phyloP scores from a whole-genome alignment of 164 flowering plant species.

The Tetrastigma voinierianum region DNA sequence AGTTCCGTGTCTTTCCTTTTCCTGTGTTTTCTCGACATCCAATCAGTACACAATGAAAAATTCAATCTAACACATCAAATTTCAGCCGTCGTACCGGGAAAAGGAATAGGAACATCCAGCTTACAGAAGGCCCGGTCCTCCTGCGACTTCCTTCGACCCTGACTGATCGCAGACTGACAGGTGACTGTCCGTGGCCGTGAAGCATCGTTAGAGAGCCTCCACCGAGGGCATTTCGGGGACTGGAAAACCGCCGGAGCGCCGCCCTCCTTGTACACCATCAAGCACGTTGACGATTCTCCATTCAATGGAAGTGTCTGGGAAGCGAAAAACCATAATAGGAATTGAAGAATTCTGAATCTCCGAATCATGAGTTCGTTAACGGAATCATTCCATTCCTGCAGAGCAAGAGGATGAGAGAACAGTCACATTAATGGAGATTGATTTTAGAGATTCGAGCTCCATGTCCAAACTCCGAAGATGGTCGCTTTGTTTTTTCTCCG shows the following conservation, averaged over 20 bases:
- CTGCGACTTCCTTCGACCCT: slow-evolving; percentile 64
- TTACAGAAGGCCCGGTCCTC: slow-evolving; percentile 76
- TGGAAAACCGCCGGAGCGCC: slow-evolving; percentile 94
- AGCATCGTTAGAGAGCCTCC: slow-evolving; percentile 57
- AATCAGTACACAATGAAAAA: neutral
- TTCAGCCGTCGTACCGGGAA: slow-evolving; percentile 51
- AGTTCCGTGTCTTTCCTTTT: no score
- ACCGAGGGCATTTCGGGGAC: slow-evolving; percentile 93
- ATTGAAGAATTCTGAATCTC: slow-evolving; percentile 2
- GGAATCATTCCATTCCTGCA: neutral
- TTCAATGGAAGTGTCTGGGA: neutral
- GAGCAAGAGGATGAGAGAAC: no score
- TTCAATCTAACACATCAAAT: neutral
- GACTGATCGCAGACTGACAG: slow-evolving; percentile 66
- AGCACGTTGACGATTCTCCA: slow-evolving; percentile 78
- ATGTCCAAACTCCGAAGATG: no score
- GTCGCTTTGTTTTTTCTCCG: no score
- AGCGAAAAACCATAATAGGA: slow-evolving; percentile 16
- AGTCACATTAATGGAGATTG: no score
- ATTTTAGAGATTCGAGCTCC: no score
- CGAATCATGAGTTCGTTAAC: neutral
- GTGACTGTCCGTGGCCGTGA: slow-evolving; percentile 28
- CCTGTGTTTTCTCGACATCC: no score
- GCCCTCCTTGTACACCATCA: slow-evolving; percentile 83
- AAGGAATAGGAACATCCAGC: slow-evolving; percentile 79